Evolutionary conservation across 2,329 filamentous ascomycete species (phyloP), one percentile per base, ranked within the genome.

Genomic region (Thelonectria rubi): DNA sequence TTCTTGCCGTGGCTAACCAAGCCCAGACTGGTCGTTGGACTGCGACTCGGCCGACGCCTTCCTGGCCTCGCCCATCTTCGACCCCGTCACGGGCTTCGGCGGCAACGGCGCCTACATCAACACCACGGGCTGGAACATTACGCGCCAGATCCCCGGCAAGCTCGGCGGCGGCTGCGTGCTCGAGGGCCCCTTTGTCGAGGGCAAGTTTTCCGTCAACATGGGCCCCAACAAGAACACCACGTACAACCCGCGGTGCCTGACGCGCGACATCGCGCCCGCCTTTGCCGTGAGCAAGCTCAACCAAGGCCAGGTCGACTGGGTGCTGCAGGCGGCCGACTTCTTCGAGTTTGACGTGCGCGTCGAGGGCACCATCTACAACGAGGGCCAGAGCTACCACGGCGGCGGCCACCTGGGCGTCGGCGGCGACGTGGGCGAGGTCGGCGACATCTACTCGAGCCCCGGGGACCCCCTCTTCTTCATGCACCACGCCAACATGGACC

Each of bases 221-320:
- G 67, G 65, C 34, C 62, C 60, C n/a, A 63, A 58, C 43, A 63
- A 58, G 42, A 59, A 54, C 42, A 61, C 62, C 12, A 56, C 39
- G 4, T 74, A 76, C 55, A 76, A 69, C 54, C 74, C 75, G 6
- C 74, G 69, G 55, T 77, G 76, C 54, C 55, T 77, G 30, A 68
- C 68, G 9, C 70, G 75, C 34, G 75, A 77, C 54, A 62, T 77
- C 10, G 72, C 69, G 21, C 65, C 65, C 15, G 45, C 26, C 4
- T 55, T 63, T 32, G 53, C 57, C 30, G 57, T 57, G n/a, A 34
- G 49, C 21, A 60, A 60, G 45, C 48, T 60, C n/a, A 64, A 64
- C 49, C 55, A 60, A 14, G 32, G 30, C 6, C 45, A 53, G 30
- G 60, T 65, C 15, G 54, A 62, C 46, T 60, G 57, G 53, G 56